Evolutionary conservation across 306 rosid species (phyloP).

Genomic region (Quercus robur): DNA sequence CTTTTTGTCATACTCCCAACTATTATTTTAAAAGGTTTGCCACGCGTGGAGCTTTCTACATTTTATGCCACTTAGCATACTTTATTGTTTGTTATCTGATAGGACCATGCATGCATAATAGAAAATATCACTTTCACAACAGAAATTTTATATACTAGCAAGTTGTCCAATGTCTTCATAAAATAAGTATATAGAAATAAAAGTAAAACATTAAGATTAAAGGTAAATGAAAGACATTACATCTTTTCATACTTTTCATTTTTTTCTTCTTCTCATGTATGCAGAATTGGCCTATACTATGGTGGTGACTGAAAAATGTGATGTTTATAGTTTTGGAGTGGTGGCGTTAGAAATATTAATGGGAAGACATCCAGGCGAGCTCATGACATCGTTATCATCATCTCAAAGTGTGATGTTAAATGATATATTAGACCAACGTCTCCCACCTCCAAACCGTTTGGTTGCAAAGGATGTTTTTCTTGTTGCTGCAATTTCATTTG

Average conservation of each 20-base stretch:
- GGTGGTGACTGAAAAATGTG: slow-evolving; percentile 12
- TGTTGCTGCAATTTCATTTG: slow-evolving; percentile 1
- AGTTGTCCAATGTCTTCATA: neutral
- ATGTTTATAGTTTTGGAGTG: slow-evolving; percentile 20
- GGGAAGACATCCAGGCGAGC: slow-evolving; percentile 4
- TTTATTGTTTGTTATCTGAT: too few species aligned
- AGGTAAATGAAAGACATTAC: too few species aligned
- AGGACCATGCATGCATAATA: too few species aligned
- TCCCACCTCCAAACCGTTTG: neutral
- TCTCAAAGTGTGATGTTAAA: neutral
- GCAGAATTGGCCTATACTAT: neutral
- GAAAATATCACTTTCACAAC: too few species aligned
- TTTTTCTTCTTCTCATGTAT: neutral
- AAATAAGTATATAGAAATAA: too few species aligned
- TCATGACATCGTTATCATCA: neutral
- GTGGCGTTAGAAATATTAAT: slow-evolving; percentile 20
- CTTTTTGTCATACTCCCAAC: too few species aligned
- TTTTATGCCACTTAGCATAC: too few species aligned
- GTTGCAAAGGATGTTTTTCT: neutral
- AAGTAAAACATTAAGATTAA: neutral
- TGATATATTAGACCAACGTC: neutral
- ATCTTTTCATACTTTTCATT: too few species aligned
- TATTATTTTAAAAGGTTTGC: too few species aligned
- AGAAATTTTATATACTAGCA: neutral
- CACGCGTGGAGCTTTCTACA: too few species aligned